Evolutionary conservation across 495 filamentous ascomycete genomes (phyloP), one percentile per base, ranked within the genome.

Genomic region (Clohesyomyces aquaticus): DNA sequence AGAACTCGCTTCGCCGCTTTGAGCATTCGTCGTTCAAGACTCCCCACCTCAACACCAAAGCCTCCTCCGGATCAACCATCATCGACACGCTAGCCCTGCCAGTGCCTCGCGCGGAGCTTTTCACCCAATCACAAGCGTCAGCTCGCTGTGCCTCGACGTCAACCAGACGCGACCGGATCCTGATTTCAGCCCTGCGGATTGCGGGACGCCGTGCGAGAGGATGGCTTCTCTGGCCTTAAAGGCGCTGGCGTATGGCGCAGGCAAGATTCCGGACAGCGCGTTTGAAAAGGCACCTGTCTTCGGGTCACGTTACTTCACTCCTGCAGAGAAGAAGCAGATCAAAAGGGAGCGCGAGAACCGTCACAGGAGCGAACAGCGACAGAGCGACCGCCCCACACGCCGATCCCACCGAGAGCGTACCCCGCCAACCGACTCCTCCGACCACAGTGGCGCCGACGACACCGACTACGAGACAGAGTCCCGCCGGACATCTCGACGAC

Each of bases 241-340:
- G 18, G 67, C 67, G 3, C 35, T 68, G 19, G 27, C 28, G 49
- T 71, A 71, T 59, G 75, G 70, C 35, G 72, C 69, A 18, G 70
- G 73, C 38, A 76, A 72, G 64, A 74, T 76, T 32, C 74, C 74
- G 28, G 75, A 77, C 61, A 66, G 28, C 4, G 59, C 69, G 49
- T 76, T 72, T 49, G 73, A 77, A 18, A 62, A 54, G 32, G n/a
- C n/a, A n/a, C n/a, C n/a, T n/a, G n/a, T 59, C 76, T 9, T 74
- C 75, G 42, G 75, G 75, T 61, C 72, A 71, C 55, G 74, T 63
- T n/a, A n/a, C 65, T 77, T 71, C 64, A 72, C 61, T 38, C 59
- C 61, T 1, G 66, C 69, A 47, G 68, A 73, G n/a, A 59, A 60
- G 55, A 64, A 68, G 42, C 50, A 59, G 12, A 46, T 25, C 27